Evolutionary conservation across 2,329 filamentous ascomycete species (phyloP).

Genomic region (Tolypocladium endophyticum): DNA sequence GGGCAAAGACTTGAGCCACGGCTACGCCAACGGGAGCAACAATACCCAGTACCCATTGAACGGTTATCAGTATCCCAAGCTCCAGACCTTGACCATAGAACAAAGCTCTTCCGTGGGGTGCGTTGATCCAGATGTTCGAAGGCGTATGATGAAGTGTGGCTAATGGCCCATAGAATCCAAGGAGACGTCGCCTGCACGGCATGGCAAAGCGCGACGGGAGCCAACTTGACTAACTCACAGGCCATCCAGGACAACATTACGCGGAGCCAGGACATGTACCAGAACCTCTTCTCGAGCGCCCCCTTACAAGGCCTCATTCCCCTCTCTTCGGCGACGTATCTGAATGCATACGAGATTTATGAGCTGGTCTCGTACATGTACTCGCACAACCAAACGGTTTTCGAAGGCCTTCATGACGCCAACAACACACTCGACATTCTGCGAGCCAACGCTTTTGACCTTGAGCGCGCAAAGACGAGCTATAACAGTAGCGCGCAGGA

Average conservation of each 20-base stretch:
- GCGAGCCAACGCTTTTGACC: constrained; percentile 50
- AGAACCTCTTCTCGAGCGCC: constrained; percentile 24
- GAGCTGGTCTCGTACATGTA: constrained; percentile 45
- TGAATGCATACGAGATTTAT: constrained; percentile 42
- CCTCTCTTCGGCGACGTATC: constrained; percentile 25
- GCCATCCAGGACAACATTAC: constrained; percentile 13
- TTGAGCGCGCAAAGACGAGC: constrained; percentile 48
- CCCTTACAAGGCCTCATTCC: constrained; percentile 28
- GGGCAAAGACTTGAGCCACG: constrained; percentile 31
- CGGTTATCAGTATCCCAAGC: constrained; percentile 71
- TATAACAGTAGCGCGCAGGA: constrained; percentile 41
- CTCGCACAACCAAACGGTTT: constrained; percentile 36
- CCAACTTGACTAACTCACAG: constrained; percentile 13
- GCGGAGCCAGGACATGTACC: constrained; percentile 29
- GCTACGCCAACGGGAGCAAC: constrained; percentile 24
- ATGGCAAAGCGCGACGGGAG: constrained; percentile 21
- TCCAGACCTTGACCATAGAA: constrained; percentile 40
- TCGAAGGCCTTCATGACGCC: constrained; percentile 22
- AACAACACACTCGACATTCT: constrained; percentile 33
- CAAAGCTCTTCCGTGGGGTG: constrained; percentile 37
- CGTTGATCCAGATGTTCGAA: constrained; percentile 7
- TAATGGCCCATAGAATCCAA: constrained; percentile 19
- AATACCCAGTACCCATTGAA: constrained; percentile 54
- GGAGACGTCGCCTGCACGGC: constrained; percentile 26
- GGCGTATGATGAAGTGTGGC: background rate